Percentiles rank a stretch among this genome's conserved stretches.
Evolutionary conservation across 805 yeast genomes (phyloP).

Genomic region (Isabelozyma heimii): DNA sequence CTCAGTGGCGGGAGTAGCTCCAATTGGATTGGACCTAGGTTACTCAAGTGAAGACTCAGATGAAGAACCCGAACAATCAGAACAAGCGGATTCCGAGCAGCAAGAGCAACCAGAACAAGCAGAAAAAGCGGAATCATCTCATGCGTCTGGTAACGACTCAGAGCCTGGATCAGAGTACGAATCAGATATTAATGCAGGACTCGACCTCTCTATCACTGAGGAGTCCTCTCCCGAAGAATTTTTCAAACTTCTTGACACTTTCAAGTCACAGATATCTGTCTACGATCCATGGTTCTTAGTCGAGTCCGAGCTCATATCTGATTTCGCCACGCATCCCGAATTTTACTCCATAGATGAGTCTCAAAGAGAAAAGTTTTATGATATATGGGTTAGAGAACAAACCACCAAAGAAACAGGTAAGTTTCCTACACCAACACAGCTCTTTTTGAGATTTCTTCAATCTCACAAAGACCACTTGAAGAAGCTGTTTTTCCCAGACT

Average conservation of each 20-base stretch:
- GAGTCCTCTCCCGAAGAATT: slow-evolving; percentile 14
- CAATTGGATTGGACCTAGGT: slow-evolving; percentile 3
- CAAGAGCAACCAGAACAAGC: not conserved
- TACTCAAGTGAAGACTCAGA: not conserved
- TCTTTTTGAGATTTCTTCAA: slow-evolving; percentile 24
- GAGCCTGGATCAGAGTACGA: not conserved
- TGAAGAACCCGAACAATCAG: slow-evolving; percentile 2
- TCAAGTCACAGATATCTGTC: slow-evolving; percentile 21
- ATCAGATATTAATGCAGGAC: not conserved
- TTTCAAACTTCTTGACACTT: slow-evolving; percentile 20
- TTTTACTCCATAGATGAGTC: slow-evolving; percentile 21
- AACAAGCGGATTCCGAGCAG: slow-evolving; percentile 1
- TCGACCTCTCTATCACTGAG: slow-evolving; percentile 7
- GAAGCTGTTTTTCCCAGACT: slow-evolving; percentile 23
- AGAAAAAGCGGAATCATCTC: not conserved
- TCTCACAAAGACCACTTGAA: slow-evolving; percentile 25
- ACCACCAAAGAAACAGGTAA: slow-evolving; percentile 1
- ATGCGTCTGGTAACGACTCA: slow-evolving; percentile 1
- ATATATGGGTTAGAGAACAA: slow-evolving; percentile 20
- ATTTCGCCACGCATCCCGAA: slow-evolving; percentile 24
- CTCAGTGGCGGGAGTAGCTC: not conserved
- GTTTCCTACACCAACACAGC: slow-evolving; percentile 21
- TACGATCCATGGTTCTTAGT: slow-evolving; percentile 38
- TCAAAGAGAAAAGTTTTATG: slow-evolving; percentile 19
- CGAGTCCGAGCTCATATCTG: slow-evolving; percentile 31